Evolutionary conservation across 768 basidiomycete genomes (phyloP), one percentile per base, ranked within the genome.

Genomic region (Collybia sp.): DNA sequence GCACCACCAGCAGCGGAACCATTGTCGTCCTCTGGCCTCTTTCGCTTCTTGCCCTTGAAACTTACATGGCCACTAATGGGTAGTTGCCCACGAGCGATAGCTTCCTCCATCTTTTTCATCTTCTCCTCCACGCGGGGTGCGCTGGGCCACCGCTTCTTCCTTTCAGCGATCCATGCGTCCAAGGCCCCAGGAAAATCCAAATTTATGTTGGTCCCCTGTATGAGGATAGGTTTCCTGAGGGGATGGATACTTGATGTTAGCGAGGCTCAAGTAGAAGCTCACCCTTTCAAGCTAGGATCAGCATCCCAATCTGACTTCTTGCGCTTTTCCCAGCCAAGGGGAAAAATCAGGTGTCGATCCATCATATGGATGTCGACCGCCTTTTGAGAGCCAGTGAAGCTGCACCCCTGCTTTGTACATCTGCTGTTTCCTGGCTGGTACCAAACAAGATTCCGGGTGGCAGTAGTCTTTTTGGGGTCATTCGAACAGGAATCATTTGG

Each of bases 271-370:
- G n/a, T 18, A 34, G 42, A 43, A 30, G 50, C 15, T 48, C 50
- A 88, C 88, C 88, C 87, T 65, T 81, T 88, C 43, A 92, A 70
- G 62, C 79, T 83, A 12, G 85, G 86, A 64, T 91, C 89, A 2
- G 89, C 81, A 58, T 89, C 88, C 88, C 88, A 90, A 25, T 84
- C 84, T 31, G 61, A 46, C 56, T 70, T 77, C 45, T 74, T 72
- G 51, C 72, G 75, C 39, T 76, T 71, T 20, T 83, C 70, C 82
- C 85, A 89, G 16, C 81, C 83, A 37, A 77, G 74, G 17, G 91
- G 90, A 52, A 80, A 90, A 40, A 92, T 80, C 36, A 93, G 72
- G 61, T 93, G 90, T n/a, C 89, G 75, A 54, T 92, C 90, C 89
- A 91, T 92, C 81, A 82, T 85, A 57, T 93, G 91, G 20, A 69